Evolutionary conservation across 371 early-diverging fungal genomes (phyloP).

Genomic region (Lichtheimia hyalospora): DNA sequence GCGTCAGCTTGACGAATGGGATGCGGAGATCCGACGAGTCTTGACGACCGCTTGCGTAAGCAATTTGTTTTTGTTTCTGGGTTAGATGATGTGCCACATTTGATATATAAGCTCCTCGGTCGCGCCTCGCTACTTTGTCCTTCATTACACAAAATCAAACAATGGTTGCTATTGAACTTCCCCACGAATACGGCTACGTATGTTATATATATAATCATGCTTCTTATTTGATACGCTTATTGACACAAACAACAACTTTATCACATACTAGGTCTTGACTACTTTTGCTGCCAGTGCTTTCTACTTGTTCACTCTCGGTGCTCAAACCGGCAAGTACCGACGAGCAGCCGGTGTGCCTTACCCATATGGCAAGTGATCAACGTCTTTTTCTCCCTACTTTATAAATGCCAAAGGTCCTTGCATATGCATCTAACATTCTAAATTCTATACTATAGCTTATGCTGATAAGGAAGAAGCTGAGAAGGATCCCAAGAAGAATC

Average conservation of each 20-base stretch:
- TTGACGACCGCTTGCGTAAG: constrained; percentile 5
- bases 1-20: too few relatives aligned
- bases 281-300: constrained; percentile 41
- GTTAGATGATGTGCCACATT: neutral
- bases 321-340: constrained; percentile 58
- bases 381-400: too few relatives aligned
- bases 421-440: neutral
- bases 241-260: too few relatives aligned
- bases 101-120: neutral
- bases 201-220: constrained; percentile 9
- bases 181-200: constrained; percentile 67
- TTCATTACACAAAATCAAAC: neutral
- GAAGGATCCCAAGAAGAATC: constrained; percentile 51
- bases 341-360: constrained; percentile 61
- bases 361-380: constrained; percentile 50
- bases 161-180: constrained; percentile 49
- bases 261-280: constrained; percentile 50
- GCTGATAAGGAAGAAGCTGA: constrained; percentile 59
- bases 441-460: constrained; percentile 36
- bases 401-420: neutral
- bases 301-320: constrained; percentile 45
- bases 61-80: constrained; percentile 1
- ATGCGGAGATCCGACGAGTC: neutral
- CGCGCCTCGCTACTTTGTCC: neutral
- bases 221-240: too few relatives aligned